Evolutionary conservation across 2,329 filamentous ascomycete genomes (phyloP).

Genomic region (Coleophoma cylindrospora): DNA sequence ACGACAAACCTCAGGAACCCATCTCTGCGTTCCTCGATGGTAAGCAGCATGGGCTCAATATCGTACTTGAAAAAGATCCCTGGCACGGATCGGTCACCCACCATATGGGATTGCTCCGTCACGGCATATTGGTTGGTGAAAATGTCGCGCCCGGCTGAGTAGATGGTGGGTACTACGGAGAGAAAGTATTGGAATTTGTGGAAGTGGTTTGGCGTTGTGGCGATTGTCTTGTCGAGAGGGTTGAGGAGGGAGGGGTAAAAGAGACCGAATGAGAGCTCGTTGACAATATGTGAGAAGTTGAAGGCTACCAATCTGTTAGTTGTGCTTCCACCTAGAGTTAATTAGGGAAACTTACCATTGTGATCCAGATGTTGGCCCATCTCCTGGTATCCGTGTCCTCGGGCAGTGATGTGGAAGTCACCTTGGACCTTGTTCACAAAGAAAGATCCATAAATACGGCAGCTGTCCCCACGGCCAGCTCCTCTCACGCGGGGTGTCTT

Average conservation of each 20-base stretch:
- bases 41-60: conserved; percentile 89
- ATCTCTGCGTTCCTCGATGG: conserved; percentile 76
- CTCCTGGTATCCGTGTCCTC: conserved; percentile 91
- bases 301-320: conserved; percentile 55
- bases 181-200: conserved; percentile 98
- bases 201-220: conserved; percentile 71
- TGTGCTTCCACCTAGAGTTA: not conserved
- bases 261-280: conserved; percentile 93
- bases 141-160: conserved; percentile 70
- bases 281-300: conserved; percentile 97
- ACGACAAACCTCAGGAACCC: conserved; percentile 71
- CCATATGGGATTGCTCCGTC: conserved; percentile 73
- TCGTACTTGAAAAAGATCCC: conserved; percentile 99
- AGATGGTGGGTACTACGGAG: conserved; percentile 90
- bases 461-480: conserved; percentile 54
- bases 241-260: conserved; percentile 93
- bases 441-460: conserved; percentile 83
- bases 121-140: conserved; percentile 98
- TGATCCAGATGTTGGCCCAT: conserved; percentile 78
- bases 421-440: conserved; percentile 96
- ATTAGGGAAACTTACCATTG: conserved; percentile 47
- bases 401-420: conserved; percentile 94
- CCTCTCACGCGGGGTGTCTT: conserved; percentile 65
- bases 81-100: conserved; percentile 69
- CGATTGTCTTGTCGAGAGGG: conserved; percentile 87